Evolutionary conservation across 129 eudicot species (phyloP), one percentile per base, ranked within the genome.

Genomic region (Logfia minima): DNA sequence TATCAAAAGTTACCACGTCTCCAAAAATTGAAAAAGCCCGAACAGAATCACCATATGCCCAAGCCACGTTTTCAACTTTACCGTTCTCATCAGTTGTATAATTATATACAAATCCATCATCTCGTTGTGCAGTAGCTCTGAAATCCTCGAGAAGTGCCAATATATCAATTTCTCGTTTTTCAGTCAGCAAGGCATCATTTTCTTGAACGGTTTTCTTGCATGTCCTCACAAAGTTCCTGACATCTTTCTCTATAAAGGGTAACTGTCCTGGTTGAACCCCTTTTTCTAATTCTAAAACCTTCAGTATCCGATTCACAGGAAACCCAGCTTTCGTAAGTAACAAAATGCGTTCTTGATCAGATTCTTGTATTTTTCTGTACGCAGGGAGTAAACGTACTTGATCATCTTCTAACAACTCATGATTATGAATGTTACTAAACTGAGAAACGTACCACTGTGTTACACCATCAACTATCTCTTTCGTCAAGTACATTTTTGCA

Each of bases 241-340:
- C 96, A 72, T 90, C 96, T 74, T 89, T 88, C 61, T 90, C 96
- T 45, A 90, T 78, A 52, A 90, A 90, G 2, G 96, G 90, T 39
- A 90, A 45, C n/a, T 90, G 96, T 58, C 96, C 96, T 0, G 93
- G 90, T 71, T 88, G 93, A 75, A 88, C 92, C 32, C 96, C 96
- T 53, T 85, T 90, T 81, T 90, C 90, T 67, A 87, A 62, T 67
- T 90, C 96, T 28, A 90, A 72, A 55, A 90, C 92, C 73, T 87
- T 90, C 55, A 90, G 79, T 75, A 90, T 90, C 51, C 96, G 88
- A 68, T 90, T 90, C 8, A 90, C 90, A 4, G 96, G 91, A 75
- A 90, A 90, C 39, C 96, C 96, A 11, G 92, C 96, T 83, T 90
- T 90, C 3, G 96, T 87, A 55, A 90, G 88, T 63, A 90, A 82